phyloP scores from a whole-genome alignment of 2,329 filamentous ascomycete genomes.

The Ceratocystis papillata region DNA sequence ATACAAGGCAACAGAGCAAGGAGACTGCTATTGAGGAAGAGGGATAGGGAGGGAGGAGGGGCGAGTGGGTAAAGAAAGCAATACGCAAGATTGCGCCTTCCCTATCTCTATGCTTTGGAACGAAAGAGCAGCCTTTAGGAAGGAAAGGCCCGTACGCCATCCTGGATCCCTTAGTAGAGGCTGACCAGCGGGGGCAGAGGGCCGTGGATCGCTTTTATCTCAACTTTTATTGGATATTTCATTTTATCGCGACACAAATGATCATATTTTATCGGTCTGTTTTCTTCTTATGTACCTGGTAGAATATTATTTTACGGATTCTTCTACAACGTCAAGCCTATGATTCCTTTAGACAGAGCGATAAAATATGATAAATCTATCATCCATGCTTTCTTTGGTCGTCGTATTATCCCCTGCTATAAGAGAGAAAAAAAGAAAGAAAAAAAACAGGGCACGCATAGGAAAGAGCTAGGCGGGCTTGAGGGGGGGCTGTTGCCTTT shows the following conservation, averaged over 20 bases:
- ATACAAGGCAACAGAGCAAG: background rate
- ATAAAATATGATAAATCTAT: background rate
- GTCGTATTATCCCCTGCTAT: constrained; percentile 3
- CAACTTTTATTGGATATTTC: too few species aligned
- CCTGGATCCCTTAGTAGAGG: background rate
- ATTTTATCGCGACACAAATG: too few species aligned
- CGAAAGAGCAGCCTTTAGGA: background rate
- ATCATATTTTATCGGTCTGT: background rate
- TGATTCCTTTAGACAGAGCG: background rate
- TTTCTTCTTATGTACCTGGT: background rate
- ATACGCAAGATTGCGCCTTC: constrained; percentile 4
- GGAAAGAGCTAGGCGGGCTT: background rate
- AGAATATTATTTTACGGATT: background rate
- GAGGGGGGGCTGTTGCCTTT: background rate
- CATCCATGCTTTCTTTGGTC: too few species aligned
- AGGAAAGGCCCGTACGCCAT: background rate
- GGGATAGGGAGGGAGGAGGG: background rate
- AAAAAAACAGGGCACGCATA: constrained; percentile 5
- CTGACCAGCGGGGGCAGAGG: background rate
- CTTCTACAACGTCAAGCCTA: background rate
- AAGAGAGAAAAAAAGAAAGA: background rate
- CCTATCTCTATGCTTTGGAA: constrained; percentile 9
- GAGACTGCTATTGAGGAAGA: background rate
- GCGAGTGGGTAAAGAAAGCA: background rate
- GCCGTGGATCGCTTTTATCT: background rate